Base-by-base conservation (phyloP, 2,329 filamentous ascomycete species). In the Xylariaceae sp. region DNA sequence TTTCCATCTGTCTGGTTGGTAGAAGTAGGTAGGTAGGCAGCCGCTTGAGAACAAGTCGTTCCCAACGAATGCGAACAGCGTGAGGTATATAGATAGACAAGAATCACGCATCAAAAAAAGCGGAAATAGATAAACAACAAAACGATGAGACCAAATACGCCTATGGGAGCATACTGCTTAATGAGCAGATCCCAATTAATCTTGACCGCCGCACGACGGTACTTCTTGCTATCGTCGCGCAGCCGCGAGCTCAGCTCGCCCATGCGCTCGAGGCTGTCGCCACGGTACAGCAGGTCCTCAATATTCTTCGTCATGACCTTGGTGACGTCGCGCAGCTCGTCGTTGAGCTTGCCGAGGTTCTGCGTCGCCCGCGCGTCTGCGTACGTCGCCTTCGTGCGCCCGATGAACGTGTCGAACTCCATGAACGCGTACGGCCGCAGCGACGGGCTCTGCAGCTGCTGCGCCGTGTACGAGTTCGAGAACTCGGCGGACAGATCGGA, bases 291-390 rank as follows among this genome's bases (percentile, higher is more conserved):
- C 71, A 99, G 78, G 74, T 99, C 94, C 80, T 99, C 94, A 67
- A 99, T 97, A 75, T 99, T 99, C 84, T 97, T 97, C 58, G 92
- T 97, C 95, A 99, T 99, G 72, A 99, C 92, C 78, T 97, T 92
- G 1, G 94, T 97, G 57, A 99, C 95, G 76, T 97, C 94, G 74
- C 92, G 88, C 66, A 99, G 84, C 81, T 99, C 95, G 72, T 97
- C 91, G 72, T 99, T 97, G 66, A 99, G 81, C 77, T 93, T 92
- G 75, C 95, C 91, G 59, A 99, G 84, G 76, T 97, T 97, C 76
- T 92, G 89, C 11, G 90, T 85, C 13, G 94, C 94, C 65, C 94
- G 87, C 57, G 89, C 86, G 75, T 99, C 94, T 69, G 94, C 90
- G 76, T 99, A 99, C 34, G 92, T 92, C 68, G 92, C 88, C 77